Evolutionary conservation across 1,284 basidiomycete genomes (phyloP).

Genomic region (Irpex sp.): DNA sequence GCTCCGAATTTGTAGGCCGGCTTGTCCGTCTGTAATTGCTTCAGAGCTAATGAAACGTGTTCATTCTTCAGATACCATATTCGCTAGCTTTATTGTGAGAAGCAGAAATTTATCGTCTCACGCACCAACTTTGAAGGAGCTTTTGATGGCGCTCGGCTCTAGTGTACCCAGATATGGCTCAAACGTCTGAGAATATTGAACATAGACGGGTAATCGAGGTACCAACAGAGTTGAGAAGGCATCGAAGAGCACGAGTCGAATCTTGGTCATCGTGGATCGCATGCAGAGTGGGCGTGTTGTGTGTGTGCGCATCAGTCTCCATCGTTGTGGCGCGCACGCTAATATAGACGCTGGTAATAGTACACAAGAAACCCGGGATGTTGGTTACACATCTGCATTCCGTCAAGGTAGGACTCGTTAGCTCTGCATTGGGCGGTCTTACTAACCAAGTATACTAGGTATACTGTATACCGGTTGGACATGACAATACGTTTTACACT

Average conservation of each 20-base stretch:
- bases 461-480: too few relatives aligned
- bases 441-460: too few relatives aligned
- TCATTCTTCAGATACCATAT: neutral
- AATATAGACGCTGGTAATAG: neutral
- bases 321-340: neutral
- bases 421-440: too few relatives aligned
- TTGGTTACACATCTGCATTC: neutral
- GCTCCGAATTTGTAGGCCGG: constrained; percentile 52
- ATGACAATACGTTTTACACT: too few relatives aligned
- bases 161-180: constrained; percentile 59
- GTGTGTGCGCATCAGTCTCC: neutral
- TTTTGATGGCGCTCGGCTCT: constrained; percentile 45
- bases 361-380: neutral
- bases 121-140: constrained; percentile 66
- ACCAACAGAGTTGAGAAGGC: constrained; percentile 65
- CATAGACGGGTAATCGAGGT: constrained; percentile 60
- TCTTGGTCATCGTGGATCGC: constrained; percentile 33
- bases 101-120: neutral
- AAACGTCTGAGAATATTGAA: constrained; percentile 67
- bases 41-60: constrained; percentile 47
- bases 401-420: too few relatives aligned
- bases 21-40: constrained; percentile 51
- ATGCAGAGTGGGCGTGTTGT: neutral
- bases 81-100: neutral
- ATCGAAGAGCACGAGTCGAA: constrained; percentile 69